phyloP scores from a whole-genome alignment of 2,329 filamentous ascomycete species.

The Elsinoe perseae region DNA sequence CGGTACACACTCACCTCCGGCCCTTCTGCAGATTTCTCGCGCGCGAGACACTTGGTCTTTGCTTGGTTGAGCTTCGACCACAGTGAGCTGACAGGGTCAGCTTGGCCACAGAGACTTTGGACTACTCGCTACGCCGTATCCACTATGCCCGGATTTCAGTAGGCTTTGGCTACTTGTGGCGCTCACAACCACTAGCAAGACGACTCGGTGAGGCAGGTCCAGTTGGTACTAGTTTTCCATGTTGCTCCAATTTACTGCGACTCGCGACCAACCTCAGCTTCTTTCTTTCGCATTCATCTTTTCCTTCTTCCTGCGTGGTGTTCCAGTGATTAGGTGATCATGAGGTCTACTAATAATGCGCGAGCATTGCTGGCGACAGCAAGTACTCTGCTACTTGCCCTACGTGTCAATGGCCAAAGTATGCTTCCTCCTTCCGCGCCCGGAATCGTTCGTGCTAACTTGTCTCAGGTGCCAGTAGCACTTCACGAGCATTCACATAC shows the following conservation, averaged over 20 bases:
- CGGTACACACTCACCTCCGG: neutral
- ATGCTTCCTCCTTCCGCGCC: neutral
- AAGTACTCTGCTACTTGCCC: neutral
- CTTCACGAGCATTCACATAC: neutral
- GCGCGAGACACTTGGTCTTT: neutral
- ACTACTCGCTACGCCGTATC: neutral
- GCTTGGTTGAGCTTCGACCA: slow-evolving; percentile 1
- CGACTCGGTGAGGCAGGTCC: neutral
- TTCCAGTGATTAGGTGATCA: neutral
- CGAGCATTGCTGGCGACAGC: neutral
- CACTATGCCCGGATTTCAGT: neutral
- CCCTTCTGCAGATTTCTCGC: neutral
- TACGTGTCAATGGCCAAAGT: neutral
- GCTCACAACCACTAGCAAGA: neutral
- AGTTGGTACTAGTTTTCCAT: neutral
- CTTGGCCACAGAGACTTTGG: neutral
- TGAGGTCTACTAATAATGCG: neutral
- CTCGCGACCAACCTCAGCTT: neutral
- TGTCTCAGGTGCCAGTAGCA: neutral
- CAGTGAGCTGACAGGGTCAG: neutral
- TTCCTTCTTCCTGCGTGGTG: neutral
- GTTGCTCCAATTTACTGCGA: slow-evolving; percentile 2
- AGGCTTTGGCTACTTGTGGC: neutral
- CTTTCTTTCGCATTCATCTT: neutral
- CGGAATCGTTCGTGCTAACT: neutral